Evolutionary conservation across 2,329 filamentous ascomycete species (phyloP).

Genomic region (Xylariaceae sp.): DNA sequence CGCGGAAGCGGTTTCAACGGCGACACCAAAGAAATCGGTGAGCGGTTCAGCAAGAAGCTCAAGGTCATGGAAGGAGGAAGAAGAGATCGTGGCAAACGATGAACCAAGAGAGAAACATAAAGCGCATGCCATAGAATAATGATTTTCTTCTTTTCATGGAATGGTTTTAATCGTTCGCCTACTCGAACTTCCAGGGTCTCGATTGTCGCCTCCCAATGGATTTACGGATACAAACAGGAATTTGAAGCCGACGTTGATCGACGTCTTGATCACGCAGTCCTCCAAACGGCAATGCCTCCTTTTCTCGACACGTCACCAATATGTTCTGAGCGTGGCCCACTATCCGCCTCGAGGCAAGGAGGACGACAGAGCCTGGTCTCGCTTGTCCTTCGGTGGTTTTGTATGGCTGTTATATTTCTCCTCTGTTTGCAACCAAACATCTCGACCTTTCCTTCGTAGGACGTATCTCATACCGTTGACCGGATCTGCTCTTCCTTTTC

Average conservation of each 20-base stretch:
- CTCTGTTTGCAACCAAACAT: too few relatives aligned
- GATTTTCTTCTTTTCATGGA: background rate
- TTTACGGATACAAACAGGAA: background rate
- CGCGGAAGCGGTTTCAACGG: slow-evolving; percentile 55
- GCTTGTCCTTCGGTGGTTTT: too few relatives aligned
- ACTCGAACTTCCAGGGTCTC: background rate
- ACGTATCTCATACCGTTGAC: too few relatives aligned
- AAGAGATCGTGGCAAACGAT: slow-evolving; percentile 38
- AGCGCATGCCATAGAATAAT: background rate
- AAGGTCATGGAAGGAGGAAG: slow-evolving; percentile 45
- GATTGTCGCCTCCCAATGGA: background rate
- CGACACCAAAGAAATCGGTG: slow-evolving; percentile 58
- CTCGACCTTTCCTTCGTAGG: too few relatives aligned
- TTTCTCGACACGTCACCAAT: background rate
- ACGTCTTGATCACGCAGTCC: background rate
- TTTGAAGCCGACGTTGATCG: background rate
- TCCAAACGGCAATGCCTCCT: background rate
- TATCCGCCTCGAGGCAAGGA: too few relatives aligned
- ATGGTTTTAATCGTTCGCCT: background rate
- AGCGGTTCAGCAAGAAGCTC: slow-evolving; percentile 67
- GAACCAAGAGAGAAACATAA: background rate
- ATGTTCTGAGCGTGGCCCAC: background rate
- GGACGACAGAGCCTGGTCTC: too few relatives aligned
- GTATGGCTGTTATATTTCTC: too few relatives aligned
- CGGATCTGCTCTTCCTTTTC: too few relatives aligned